Evolutionary conservation across 2,329 filamentous ascomycete species (phyloP).

Genomic region (Xylariaceae sp.): DNA sequence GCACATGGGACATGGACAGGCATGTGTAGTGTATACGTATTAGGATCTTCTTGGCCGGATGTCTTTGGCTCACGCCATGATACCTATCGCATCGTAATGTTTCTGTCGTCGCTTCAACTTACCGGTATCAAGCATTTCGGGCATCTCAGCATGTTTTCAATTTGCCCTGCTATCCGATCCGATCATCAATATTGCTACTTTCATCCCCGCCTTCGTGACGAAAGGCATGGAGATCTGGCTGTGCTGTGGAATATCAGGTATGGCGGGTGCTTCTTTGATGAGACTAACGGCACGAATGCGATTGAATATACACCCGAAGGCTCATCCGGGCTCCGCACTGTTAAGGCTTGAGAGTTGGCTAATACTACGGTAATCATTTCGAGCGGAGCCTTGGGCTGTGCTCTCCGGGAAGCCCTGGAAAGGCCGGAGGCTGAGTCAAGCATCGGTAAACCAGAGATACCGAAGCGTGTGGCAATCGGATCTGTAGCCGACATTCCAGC

Average conservation of each 20-base stretch:
- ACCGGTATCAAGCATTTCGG: too few relatives aligned
- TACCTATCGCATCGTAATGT: too few relatives aligned
- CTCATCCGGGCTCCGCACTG: slow-evolving; percentile 33
- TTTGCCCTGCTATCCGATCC: too few relatives aligned
- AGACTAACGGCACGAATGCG: slow-evolving; percentile 3
- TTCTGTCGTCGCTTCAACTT: too few relatives aligned
- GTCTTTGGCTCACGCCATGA: too few relatives aligned
- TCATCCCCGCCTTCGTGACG: slow-evolving; percentile 45
- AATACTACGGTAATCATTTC: slow-evolving; percentile 48
- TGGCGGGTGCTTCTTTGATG: slow-evolving; percentile 20
- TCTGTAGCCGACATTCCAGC: slow-evolving; percentile 47
- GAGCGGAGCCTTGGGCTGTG: slow-evolving; percentile 48
- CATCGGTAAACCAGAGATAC: slow-evolving; percentile 47
- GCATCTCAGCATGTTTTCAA: too few relatives aligned
- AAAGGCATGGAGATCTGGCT: slow-evolving; percentile 47
- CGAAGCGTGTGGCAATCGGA: slow-evolving; percentile 41
- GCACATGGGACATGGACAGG: too few relatives aligned
- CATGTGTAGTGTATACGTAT: too few relatives aligned
- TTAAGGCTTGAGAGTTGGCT: slow-evolving; percentile 29
- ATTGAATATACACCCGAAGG: slow-evolving; percentile 17
- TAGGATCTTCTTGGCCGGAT: too few relatives aligned
- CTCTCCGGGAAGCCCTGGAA: slow-evolving; percentile 55
- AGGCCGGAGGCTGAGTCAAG: too few relatives aligned
- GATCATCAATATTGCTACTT: slow-evolving; percentile 48
- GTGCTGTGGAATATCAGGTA: slow-evolving; percentile 51